Evolutionary conservation across 306 rosid genomes (phyloP).

Genomic region (Cicer judaicum): DNA sequence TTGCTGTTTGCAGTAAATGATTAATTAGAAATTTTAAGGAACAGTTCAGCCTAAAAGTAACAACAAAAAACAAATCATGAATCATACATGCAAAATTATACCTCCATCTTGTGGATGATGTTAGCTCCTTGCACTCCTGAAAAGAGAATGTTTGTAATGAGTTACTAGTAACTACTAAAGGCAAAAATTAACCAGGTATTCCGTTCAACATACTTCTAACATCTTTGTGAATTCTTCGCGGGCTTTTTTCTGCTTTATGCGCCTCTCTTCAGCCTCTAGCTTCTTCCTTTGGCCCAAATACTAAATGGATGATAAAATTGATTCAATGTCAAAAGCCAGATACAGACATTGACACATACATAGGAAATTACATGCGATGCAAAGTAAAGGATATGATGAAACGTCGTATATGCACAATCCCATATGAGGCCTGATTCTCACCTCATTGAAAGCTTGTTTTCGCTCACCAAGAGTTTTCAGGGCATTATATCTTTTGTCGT

Average conservation of each 20-base stretch:
- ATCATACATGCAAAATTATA: slow-evolving; percentile 41
- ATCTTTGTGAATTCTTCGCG: slow-evolving; percentile 94
- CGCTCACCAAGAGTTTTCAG: slow-evolving; percentile 95
- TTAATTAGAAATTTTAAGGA: slow-evolving; percentile 44
- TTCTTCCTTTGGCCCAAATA: slow-evolving; percentile 97
- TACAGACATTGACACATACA: too few relatives aligned
- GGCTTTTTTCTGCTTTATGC: slow-evolving; percentile 92
- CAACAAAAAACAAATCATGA: slow-evolving; percentile 27
- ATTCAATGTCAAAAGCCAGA: slow-evolving; percentile 44
- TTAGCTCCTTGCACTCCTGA: slow-evolving; percentile 94
- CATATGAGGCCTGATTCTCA: slow-evolving; percentile 44
- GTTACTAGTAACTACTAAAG: slow-evolving; percentile 26
- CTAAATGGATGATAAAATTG: slow-evolving; percentile 54
- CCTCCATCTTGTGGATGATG: slow-evolving; percentile 97
- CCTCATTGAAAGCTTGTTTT: slow-evolving; percentile 99
- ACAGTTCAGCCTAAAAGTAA: slow-evolving; percentile 28
- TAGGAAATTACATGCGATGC: not conserved
- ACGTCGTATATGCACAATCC: slow-evolving; percentile 26
- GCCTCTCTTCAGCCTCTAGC: slow-evolving; percentile 97
- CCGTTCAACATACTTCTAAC: slow-evolving; percentile 83
- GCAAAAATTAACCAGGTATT: slow-evolving; percentile 31
- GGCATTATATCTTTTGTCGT: slow-evolving; percentile 92
- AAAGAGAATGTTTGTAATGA: slow-evolving; percentile 39
- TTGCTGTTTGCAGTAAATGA: slow-evolving; percentile 69
- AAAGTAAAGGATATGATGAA: slow-evolving; percentile 16